phyloP scores from a whole-genome alignment of 2,329 filamentous ascomycete species.

The Venturia asperata region DNA sequence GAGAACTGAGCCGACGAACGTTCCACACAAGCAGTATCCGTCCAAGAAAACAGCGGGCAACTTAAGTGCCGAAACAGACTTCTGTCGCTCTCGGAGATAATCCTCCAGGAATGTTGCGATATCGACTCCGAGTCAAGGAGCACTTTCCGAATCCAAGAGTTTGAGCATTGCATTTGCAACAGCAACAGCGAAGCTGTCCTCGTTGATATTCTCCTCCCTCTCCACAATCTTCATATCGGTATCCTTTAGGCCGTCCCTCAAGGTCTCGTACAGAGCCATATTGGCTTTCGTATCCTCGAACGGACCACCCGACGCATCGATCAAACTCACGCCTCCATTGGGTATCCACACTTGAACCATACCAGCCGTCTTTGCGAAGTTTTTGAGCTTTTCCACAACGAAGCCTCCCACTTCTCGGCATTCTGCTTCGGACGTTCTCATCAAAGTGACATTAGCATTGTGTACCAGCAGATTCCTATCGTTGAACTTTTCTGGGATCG shows the following conservation, averaged over 20 bases:
- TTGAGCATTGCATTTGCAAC: neutral
- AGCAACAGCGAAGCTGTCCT: conserved; percentile 41
- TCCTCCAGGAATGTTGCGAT: neutral
- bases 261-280: conserved; percentile 38
- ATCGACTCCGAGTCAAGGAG: neutral
- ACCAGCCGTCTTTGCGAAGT: conserved; percentile 30
- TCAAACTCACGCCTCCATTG: conserved; percentile 52
- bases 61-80: neutral
- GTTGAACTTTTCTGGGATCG: conserved; percentile 49
- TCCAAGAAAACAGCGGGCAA: too few species aligned
- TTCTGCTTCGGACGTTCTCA: conserved; percentile 56
- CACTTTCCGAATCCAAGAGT: neutral
- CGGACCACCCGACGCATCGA: conserved; percentile 46
- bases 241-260: conserved; percentile 44
- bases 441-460: conserved; percentile 59
- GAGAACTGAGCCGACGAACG: neutral
- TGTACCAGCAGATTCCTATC: conserved; percentile 53
- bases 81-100: neutral
- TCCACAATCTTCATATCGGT: conserved; percentile 46
- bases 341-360: conserved; percentile 54
- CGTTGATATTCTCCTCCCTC: conserved; percentile 48
- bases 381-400: conserved; percentile 48
- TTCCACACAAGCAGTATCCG: too few species aligned
- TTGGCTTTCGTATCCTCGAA: conserved; percentile 49
- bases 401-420: conserved; percentile 48